Evolutionary conservation across 352 stramenopile genomes (phyloP).

Genomic region (Aphanomyces astaci): DNA sequence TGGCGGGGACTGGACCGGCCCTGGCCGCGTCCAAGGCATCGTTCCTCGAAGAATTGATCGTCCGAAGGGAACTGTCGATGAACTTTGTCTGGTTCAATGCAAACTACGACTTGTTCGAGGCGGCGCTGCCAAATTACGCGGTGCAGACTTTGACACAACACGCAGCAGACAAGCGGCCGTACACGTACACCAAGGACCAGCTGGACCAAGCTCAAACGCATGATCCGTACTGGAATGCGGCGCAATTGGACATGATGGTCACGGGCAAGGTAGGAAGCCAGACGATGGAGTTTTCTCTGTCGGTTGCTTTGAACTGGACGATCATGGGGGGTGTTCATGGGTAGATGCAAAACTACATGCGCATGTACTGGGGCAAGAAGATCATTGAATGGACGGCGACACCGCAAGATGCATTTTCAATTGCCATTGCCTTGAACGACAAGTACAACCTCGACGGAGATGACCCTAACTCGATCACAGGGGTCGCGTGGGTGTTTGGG

Average conservation of each 20-base stretch:
- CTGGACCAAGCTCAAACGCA: constrained; percentile 90
- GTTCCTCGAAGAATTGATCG: constrained; percentile 95
- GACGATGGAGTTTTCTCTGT: constrained; percentile 25
- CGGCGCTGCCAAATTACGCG: constrained; percentile 85
- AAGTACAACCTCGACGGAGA: constrained; percentile 96
- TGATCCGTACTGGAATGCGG: constrained; percentile 98
- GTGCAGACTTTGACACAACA: constrained; percentile 89
- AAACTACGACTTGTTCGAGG: constrained; percentile 90
- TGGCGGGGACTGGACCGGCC: constrained; percentile 7
- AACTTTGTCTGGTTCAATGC: constrained; percentile 97
- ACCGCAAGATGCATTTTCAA: constrained; percentile 86
- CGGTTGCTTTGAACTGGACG: too few relatives aligned
- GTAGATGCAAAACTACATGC: constrained; percentile 83
- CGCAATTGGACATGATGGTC: constrained; percentile 91
- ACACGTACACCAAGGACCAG: constrained; percentile 87
- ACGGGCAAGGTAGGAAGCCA: constrained; percentile 94
- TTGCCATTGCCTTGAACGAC: constrained; percentile 96
- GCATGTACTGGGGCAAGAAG: constrained; percentile 99
- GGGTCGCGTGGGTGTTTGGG: constrained; percentile 76
- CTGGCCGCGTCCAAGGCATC: constrained; percentile 17
- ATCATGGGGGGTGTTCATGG: too few relatives aligned
- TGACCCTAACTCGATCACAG: constrained; percentile 91
- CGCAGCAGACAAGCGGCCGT: constrained; percentile 70
- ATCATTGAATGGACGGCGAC: constrained; percentile 96
- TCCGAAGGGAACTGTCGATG: constrained; percentile 94